Percentiles rank a stretch among this genome's conserved stretches.
Conservation (phyloP, 805 yeast genomes). For the Naumovozyma baii region DNA sequence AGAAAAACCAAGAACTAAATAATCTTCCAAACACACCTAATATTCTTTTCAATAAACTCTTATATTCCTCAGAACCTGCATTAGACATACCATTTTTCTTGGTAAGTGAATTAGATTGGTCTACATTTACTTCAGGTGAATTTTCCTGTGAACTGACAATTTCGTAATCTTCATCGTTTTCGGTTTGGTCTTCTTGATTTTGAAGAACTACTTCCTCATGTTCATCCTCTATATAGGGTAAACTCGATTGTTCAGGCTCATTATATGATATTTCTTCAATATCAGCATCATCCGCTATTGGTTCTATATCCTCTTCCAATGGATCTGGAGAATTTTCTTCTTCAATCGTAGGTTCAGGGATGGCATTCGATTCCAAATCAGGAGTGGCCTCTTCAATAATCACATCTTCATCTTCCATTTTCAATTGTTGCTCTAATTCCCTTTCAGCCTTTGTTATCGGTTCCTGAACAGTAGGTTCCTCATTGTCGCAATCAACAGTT, state of each 20-base stretch:
- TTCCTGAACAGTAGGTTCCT: constrained; percentile 24
- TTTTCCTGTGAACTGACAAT: background rate
- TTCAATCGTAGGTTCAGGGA: background rate
- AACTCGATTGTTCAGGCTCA: background rate
- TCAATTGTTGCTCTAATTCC: constrained; percentile 6
- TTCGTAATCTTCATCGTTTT: constrained; percentile 1
- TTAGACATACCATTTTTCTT: background rate
- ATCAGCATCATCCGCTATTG: background rate
- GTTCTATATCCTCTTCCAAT: background rate
- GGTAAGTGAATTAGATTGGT: background rate
- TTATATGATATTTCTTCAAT: background rate
- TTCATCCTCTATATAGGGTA: background rate
- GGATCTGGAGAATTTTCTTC: background rate
- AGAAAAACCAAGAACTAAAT: constrained; percentile 7
- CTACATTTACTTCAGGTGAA: background rate
- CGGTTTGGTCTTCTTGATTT: constrained; percentile 1
- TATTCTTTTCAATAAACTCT: constrained; percentile 5
- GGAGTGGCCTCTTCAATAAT: background rate
- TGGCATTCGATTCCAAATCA: background rate
- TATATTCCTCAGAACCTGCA: constrained; percentile 2
- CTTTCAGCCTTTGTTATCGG: constrained; percentile 11
- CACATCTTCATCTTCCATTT: constrained; percentile 4
- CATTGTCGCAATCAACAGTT: background rate
- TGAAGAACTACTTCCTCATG: background rate
- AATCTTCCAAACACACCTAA: constrained; percentile 4